phyloP scores from a whole-genome alignment of 192 early-diverging fungal species.

The Mortierella claussenii region DNA sequence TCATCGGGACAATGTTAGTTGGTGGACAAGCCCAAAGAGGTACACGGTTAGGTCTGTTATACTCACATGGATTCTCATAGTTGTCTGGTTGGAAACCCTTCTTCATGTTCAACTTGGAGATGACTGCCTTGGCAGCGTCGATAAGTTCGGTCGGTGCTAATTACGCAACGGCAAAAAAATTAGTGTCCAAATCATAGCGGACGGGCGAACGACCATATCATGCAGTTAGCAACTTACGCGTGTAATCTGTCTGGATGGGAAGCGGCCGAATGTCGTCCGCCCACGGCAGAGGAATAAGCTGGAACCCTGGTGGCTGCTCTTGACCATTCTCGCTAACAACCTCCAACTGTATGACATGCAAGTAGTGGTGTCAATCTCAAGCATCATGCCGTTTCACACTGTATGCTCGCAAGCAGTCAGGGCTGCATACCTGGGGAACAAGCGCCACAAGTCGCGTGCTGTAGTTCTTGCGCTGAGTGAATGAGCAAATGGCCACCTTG shows the following conservation, averaged over 20 bases:
- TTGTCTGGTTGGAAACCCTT: constrained; percentile 53
- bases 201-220: not conserved
- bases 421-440: constrained; percentile 76
- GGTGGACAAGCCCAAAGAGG: too few relatives aligned
- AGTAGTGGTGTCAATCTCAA: not conserved
- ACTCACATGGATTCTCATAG: constrained; percentile 57
- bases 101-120: constrained; percentile 53
- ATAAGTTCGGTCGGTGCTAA: constrained; percentile 49
- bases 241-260: constrained; percentile 36
- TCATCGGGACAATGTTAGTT: not conserved
- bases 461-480: constrained; percentile 63
- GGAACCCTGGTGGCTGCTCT: constrained; percentile 71
- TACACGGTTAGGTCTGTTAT: too few relatives aligned
- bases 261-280: constrained; percentile 76
- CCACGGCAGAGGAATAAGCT: constrained; percentile 76
- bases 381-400: not conserved
- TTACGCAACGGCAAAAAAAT: not conserved
- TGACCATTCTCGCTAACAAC: constrained; percentile 58
- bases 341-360: constrained; percentile 51
- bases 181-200: too few relatives aligned
- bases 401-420: too few relatives aligned
- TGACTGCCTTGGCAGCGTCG: constrained; percentile 44
- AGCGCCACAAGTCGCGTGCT: constrained; percentile 72
- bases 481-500: constrained; percentile 75
- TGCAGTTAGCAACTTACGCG: constrained; percentile 8